Evolutionary conservation across 2,329 filamentous ascomycete species (phyloP).

Genomic region (Xylariaceae sp.): DNA sequence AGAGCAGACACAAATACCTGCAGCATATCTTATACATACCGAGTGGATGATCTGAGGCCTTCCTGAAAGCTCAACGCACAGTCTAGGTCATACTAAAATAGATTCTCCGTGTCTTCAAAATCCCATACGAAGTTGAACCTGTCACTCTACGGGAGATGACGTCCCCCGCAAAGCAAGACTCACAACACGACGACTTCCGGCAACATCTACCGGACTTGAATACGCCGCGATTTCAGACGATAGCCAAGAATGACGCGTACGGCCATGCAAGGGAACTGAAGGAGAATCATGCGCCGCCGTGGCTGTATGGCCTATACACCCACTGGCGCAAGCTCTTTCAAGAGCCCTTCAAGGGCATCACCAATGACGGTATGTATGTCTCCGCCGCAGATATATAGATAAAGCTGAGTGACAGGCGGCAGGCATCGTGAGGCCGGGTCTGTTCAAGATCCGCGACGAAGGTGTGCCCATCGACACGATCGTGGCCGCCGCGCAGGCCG

Average conservation of each 20-base stretch:
- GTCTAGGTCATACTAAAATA: not conserved
- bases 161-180: constrained; percentile 14
- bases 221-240: constrained; percentile 62
- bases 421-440: constrained; percentile 54
- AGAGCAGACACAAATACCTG: no score
- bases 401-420: not conserved
- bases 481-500: constrained; percentile 50
- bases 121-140: not conserved
- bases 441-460: constrained; percentile 67
- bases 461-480: constrained; percentile 61
- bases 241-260: constrained; percentile 64
- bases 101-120: not conserved
- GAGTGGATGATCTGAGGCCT: not conserved
- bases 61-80: not conserved
- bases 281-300: constrained; percentile 62
- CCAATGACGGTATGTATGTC: constrained; percentile 59
- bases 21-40: not conserved
- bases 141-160: constrained; percentile 11
- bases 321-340: constrained; percentile 62
- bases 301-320: constrained; percentile 64
- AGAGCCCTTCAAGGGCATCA: constrained; percentile 73
- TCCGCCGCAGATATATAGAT: not conserved
- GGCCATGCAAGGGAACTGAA: constrained; percentile 65
- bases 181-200: constrained; percentile 47
- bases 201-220: constrained; percentile 64